Base-by-base conservation (phyloP, 371 early-diverging fungal species). In the Lichtheimia ornata region DNA sequence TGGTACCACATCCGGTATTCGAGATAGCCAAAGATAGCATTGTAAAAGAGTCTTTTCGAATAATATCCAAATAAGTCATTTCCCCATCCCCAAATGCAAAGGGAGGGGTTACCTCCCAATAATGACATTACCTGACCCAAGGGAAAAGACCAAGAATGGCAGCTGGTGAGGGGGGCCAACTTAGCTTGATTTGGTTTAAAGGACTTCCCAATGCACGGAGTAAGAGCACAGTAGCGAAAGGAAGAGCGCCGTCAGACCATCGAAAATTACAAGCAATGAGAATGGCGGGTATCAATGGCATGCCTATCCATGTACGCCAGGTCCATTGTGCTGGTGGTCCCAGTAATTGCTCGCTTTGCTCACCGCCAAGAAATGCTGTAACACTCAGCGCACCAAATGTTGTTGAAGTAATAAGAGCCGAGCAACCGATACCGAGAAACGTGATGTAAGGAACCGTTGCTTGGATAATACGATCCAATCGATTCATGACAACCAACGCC, bases 351-450 rank as follows among this genome's bases (percentile, higher is more conserved):
- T 86, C 84, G 25, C 90, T 88, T 40, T 90, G 86, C 15, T 71
- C 71, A 5, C 80, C 66, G 12, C 92, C 92, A 60, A 88, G 86
- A 17, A 90, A 73, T 9, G 86, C 83, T 66, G 90, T 65, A 30
- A 91, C 85, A 6, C 89, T 82, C 50, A 84, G 87, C 7, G 90
- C 90, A 9, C 89, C 89, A 64, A 84, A 87, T 2, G 88, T 86
- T 12, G 86, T 83, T 28, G 82, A 78, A 12, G 83, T 80, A 51
- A 87, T 77, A n/a, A 86, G 42, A 5, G 83, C 59, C 12, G 83
- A 82, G 44, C 83, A 84, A 4, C 89, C 85, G 45, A 88, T 61
- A 0, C 89, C 89, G 5, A 87, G 69, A n/a, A 86, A 77, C 27
- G 87, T 71, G 28, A 89, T 65, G 56, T 87, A 86, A 13, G 90